phyloP scores from a whole-genome alignment of 2,329 filamentous ascomycete species.

The Emergomyces orientalis region DNA sequence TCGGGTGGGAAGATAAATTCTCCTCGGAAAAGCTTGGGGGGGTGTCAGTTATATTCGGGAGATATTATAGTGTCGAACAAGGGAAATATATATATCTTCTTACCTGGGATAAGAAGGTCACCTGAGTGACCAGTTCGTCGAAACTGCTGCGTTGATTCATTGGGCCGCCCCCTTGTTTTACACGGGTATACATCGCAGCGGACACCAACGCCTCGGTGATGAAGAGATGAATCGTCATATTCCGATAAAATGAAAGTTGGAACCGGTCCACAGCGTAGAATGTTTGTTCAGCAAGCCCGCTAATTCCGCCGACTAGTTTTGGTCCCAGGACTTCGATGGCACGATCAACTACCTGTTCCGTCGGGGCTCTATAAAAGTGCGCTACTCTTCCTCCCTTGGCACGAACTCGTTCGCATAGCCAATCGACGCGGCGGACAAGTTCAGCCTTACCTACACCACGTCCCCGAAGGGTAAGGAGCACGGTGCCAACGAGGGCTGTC shows the following conservation, averaged over 20 bases:
- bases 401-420: slow-evolving; percentile 72
- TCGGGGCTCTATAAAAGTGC: slow-evolving; percentile 75
- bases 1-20: slow-evolving; percentile 96
- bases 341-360: slow-evolving; percentile 74
- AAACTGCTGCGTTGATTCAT: slow-evolving; percentile 71
- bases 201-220: slow-evolving; percentile 88
- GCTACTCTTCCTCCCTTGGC: slow-evolving; percentile 86
- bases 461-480: slow-evolving; percentile 80
- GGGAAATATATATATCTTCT: slow-evolving; percentile 10
- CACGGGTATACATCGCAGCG: slow-evolving; percentile 77
- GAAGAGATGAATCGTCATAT: slow-evolving; percentile 98
- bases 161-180: slow-evolving; percentile 84
- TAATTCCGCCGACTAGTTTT: slow-evolving; percentile 71
- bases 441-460: slow-evolving; percentile 84
- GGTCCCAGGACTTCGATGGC: slow-evolving; percentile 87
- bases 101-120: slow-evolving; percentile 71
- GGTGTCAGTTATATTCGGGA: slow-evolving; percentile 12
- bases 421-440: slow-evolving; percentile 75
- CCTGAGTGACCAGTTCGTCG: slow-evolving; percentile 63
- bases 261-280: slow-evolving; percentile 94
- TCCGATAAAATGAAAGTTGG: slow-evolving; percentile 94
- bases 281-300: slow-evolving; percentile 76
- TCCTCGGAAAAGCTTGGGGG: slow-evolving; percentile 65
- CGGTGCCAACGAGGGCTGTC: slow-evolving; percentile 87
- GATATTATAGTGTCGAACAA: background rate